Conservation (phyloP, 2,329 filamentous ascomycete species). For the Hymenoscyphus albidus region DNA sequence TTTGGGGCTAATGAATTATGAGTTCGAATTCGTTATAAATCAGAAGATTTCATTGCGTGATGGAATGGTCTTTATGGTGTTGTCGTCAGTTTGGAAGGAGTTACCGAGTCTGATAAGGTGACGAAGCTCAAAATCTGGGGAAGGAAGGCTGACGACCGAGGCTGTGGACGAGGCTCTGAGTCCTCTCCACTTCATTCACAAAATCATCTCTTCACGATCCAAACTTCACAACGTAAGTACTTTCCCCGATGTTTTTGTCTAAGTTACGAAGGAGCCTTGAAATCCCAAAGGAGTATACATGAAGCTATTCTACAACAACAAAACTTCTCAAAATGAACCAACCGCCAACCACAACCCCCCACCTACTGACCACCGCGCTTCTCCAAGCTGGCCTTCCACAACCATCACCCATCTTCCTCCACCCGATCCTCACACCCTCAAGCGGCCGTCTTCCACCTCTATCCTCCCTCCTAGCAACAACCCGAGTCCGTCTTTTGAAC, state of each 20-base stretch:
- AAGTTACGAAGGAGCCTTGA: background rate
- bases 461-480: conserved; percentile 71
- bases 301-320: background rate
- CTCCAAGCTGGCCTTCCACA: conserved; percentile 20
- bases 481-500: conserved; percentile 73
- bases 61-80: background rate
- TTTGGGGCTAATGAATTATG: background rate
- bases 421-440: conserved; percentile 23
- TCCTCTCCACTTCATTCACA: conserved; percentile 8
- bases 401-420: conserved; percentile 23
- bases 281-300: background rate
- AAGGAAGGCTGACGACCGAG: conserved; percentile 16
- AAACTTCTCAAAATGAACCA: conserved; percentile 2
- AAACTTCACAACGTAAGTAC: background rate
- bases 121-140: conserved; percentile 10
- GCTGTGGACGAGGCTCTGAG: conserved; percentile 24
- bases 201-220: background rate
- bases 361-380: conserved; percentile 23
- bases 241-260: background rate
- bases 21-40: background rate
- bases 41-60: background rate
- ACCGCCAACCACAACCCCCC: conserved; percentile 18
- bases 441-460: conserved; percentile 48
- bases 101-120: conserved; percentile 14
- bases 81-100: conserved; percentile 4